phyloP scores from a whole-genome alignment of 2,329 filamentous ascomycete species.

The Nemania bipapillata region DNA sequence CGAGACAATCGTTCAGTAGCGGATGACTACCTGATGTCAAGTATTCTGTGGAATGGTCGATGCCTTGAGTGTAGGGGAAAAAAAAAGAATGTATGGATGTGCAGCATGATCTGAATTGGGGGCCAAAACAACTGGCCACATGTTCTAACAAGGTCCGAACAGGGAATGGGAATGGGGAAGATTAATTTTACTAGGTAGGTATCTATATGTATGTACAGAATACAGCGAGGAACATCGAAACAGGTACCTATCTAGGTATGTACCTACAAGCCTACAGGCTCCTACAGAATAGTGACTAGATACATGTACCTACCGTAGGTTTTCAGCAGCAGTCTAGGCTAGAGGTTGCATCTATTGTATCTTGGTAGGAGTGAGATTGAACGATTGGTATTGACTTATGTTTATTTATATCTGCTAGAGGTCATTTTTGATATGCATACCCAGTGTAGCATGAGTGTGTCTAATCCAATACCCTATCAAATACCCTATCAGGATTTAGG shows the following conservation, averaged over 20 bases:
- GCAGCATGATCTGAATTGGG: conserved; percentile 1
- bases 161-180: neutral
- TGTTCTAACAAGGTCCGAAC: neutral
- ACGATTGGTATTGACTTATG: too few relatives aligned
- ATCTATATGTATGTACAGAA: too few relatives aligned
- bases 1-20: neutral
- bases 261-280: neutral
- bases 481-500: neutral
- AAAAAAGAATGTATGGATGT: neutral
- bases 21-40: neutral
- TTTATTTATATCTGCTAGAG: too few relatives aligned
- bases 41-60: too few relatives aligned
- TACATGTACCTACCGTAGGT: too few relatives aligned
- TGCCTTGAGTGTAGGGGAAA: too few relatives aligned
- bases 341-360: too few relatives aligned
- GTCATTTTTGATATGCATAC: too few relatives aligned
- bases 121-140: neutral
- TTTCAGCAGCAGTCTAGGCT: too few relatives aligned
- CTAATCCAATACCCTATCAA: neutral
- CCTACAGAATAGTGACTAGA: neutral
- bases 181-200: neutral
- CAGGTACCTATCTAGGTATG: neutral
- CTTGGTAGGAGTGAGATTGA: too few relatives aligned
- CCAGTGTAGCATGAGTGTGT: too few relatives aligned
- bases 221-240: too few relatives aligned